Base-by-base conservation (phyloP, 768 basidiomycete species). In the Pholiota conissans region DNA sequence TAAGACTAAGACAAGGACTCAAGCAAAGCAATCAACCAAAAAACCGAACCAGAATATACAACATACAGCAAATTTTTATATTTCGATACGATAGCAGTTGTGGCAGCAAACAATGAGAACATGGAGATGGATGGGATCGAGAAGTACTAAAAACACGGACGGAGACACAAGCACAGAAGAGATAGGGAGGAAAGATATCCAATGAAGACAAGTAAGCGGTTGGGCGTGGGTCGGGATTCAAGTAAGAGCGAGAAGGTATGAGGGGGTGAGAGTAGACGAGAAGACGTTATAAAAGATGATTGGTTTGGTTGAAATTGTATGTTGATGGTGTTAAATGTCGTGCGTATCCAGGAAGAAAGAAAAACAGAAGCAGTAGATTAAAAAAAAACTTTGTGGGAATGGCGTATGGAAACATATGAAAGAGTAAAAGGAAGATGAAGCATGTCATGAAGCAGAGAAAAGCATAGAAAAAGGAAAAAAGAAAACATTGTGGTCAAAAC, bases 11-110 rank as follows among this genome's bases (percentile, higher is more conserved):
- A 32, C 30, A 32, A 32, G 30, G 13, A 6, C 30, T 32, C 30
- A 32, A 6, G 13, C 30, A 32, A 32, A 32, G 13, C 7, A 32
- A 6, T 32, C 7, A 32, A 13, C 30, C 30, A 6, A 32, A 13
- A 32, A 32, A 6, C 30, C 30, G 13, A 32, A 32, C n/a, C n/a
- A n/a, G n/a, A n/a, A n/a, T n/a, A 13, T 45, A 45, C 22, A 45
- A 22, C 42, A 45, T 45, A 45, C 42, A 45, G 42, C 42, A 45
- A 11, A 45, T 22, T 45, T 45, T 45, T 45, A 10, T 45, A 45
- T 45, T 45, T 45, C 22, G 42, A 45, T 45, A 45, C 42, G 42
- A 45, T 45, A 45, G 42, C 42, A 45, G 42, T 45, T 45, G 42
- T 18, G 18, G 42, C 42, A 45, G 18, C 42, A 45, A 45, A 45